These are phyloP conservation scores for Populus davidiana DNA, from an alignment of 345 rosid species.

Conservation along the genomic window DNA sequence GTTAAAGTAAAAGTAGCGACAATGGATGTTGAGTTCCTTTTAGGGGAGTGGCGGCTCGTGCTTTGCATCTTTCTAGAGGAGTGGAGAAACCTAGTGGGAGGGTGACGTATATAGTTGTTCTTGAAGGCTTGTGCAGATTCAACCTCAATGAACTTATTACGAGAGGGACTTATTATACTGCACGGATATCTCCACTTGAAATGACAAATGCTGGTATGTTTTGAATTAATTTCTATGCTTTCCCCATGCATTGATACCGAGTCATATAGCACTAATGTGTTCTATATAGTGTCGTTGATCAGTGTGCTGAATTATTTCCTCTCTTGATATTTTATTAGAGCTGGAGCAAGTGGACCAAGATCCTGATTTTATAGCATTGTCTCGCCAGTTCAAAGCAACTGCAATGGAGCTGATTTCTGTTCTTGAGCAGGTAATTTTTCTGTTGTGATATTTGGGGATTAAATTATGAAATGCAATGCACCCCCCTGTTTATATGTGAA, in stretches of 20 bases:
- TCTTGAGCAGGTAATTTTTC: constrained; percentile 79
- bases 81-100: constrained; percentile 99
- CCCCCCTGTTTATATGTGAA: neutral
- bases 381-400: constrained; percentile 92
- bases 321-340: constrained; percentile 46
- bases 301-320: constrained; percentile 11
- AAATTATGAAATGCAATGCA: neutral
- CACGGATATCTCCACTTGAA: constrained; percentile 82
- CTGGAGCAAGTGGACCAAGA: constrained; percentile 97
- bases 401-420: constrained; percentile 96
- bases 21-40: neutral
- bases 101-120: constrained; percentile 94
- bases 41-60: constrained; percentile 99
- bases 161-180: constrained; percentile 85
- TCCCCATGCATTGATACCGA: neutral
- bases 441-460: neutral
- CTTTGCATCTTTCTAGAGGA: constrained; percentile 93
- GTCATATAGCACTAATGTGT: neutral
- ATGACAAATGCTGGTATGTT: constrained; percentile 79
- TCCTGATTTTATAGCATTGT: constrained; percentile 69
- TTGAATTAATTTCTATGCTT: neutral
- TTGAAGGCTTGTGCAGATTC: constrained; percentile 95
- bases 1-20: neutral
- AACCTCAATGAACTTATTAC: constrained; percentile 89
- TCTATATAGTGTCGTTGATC: neutral